Evolutionary conservation across 176 grass and related monocot species (phyloP).

Genomic region (Aegilops tauschii): DNA sequence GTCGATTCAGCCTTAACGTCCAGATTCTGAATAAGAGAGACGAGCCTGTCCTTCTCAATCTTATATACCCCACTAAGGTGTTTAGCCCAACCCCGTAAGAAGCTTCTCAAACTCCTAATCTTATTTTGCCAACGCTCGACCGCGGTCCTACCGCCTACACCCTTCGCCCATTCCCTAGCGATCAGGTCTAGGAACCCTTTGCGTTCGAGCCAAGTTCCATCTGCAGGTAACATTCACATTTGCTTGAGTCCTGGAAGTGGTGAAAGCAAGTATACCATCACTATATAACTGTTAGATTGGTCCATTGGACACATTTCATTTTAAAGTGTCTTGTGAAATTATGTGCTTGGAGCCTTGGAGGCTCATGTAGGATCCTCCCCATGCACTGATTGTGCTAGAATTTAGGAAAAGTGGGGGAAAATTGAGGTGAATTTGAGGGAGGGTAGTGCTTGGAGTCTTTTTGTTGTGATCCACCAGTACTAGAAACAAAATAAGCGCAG

Average conservation of each 20-base stretch:
- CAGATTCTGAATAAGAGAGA: no score
- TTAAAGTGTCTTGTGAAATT: not conserved
- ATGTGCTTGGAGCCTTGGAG: not conserved
- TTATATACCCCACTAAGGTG: no score
- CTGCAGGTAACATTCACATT: not conserved
- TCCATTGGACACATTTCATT: not conserved
- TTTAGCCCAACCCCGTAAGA: no score
- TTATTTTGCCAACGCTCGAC: no score
- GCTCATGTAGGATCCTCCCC: not conserved
- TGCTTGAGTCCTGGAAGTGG: not conserved
- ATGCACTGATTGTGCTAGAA: not conserved
- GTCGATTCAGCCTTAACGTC: no score
- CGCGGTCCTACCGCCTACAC: no score
- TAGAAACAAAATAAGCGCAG: not conserved
- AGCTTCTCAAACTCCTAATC: no score
- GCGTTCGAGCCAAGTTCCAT: slow-evolving; percentile 7
- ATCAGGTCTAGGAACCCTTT: no score
- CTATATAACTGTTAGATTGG: not conserved
- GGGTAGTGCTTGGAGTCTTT: not conserved
- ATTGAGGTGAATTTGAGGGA: not conserved
- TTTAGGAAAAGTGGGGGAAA: not conserved
- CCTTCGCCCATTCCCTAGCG: no score
- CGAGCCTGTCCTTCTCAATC: no score
- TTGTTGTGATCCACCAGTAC: not conserved
- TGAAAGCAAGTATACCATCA: no score